These are phyloP conservation scores for Juglanconis juglandina DNA, from an alignment of 2,329 filamentous ascomycete species.

Conservation along the genomic window DNA sequence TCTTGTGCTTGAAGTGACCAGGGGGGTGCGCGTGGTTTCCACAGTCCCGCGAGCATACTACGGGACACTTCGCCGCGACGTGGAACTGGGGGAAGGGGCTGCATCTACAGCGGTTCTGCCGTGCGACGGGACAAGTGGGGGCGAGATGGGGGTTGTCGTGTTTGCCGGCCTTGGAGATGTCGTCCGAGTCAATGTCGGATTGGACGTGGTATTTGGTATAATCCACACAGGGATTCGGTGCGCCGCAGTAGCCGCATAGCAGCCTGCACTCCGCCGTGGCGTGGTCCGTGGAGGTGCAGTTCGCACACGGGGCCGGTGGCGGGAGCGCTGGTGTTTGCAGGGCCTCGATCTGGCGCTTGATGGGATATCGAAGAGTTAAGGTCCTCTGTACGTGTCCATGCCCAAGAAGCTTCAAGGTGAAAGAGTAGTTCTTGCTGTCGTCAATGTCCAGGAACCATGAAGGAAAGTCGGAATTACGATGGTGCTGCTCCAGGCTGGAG, in stretches of 20 bases:
- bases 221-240: slow-evolving; percentile 13
- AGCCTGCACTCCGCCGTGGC: slow-evolving; percentile 23
- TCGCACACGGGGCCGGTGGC: slow-evolving; percentile 23
- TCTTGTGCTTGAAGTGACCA: slow-evolving; percentile 29
- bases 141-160: slow-evolving; percentile 24
- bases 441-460: too few relatives aligned
- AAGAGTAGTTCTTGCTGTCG: too few relatives aligned
- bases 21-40: slow-evolving; percentile 22
- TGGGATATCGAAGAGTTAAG: too few relatives aligned
- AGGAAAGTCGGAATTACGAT: too few relatives aligned
- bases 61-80: slow-evolving; percentile 28
- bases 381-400: too few relatives aligned
- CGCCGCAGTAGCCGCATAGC: slow-evolving; percentile 34
- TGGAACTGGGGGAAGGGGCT: slow-evolving; percentile 36
- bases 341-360: too few relatives aligned
- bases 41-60: slow-evolving; percentile 32
- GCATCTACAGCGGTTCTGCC: slow-evolving; percentile 37
- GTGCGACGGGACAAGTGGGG: slow-evolving; percentile 28
- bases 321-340: not conserved
- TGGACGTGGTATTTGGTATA: not conserved
- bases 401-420: too few relatives aligned
- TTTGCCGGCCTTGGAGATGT: not conserved
- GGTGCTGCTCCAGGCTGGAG: too few relatives aligned
- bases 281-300: slow-evolving; percentile 29
- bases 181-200: not conserved